A percentile compares a stretch with the other conserved stretches of the same genome.
Evolutionary conservation across 1,284 basidiomycete genomes (phyloP).

Genomic region (Tilletia caries): DNA sequence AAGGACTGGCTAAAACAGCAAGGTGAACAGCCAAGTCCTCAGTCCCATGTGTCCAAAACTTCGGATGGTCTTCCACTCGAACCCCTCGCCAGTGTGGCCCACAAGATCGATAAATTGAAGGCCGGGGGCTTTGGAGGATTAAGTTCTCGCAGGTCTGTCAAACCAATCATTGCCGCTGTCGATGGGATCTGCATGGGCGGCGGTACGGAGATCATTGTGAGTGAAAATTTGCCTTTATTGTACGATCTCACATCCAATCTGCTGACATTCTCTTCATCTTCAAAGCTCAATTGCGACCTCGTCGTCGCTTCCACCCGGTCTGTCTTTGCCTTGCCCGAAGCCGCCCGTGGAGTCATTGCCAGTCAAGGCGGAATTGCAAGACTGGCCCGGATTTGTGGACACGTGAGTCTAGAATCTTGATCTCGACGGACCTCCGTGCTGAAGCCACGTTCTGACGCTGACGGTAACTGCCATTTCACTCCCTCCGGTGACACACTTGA

Average conservation of each 20-base stretch:
- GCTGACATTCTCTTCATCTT: neutral
- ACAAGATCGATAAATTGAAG: conserved; percentile 35
- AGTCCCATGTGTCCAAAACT: neutral
- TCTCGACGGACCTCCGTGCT: neutral
- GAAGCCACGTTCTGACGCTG: neutral
- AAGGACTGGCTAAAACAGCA: conserved; percentile 31
- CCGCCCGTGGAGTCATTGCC: conserved; percentile 73
- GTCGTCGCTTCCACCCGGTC: conserved; percentile 71
- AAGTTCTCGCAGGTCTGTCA: conserved; percentile 64
- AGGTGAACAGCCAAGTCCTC: neutral
- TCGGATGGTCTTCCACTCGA: conserved; percentile 6
- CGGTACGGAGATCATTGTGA: conserved; percentile 67
- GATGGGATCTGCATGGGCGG: conserved; percentile 77
- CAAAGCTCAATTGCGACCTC: conserved; percentile 72
- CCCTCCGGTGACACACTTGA: no score
- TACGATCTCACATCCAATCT: no score
- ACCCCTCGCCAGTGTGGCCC: neutral
- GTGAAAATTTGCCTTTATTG: neutral
- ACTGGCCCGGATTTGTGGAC: conserved; percentile 39
- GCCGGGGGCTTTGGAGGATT: conserved; percentile 72
- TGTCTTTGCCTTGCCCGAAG: conserved; percentile 74
- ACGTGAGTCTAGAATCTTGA: conserved; percentile 24
- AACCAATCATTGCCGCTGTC: conserved; percentile 79
- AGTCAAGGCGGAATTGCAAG: conserved; percentile 66
- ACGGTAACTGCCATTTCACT: conserved; percentile 1